Evolutionary conservation across 2,329 filamentous ascomycete genomes (phyloP), one percentile per base, ranked within the genome.

Genomic region (Fusarium nurragi): DNA sequence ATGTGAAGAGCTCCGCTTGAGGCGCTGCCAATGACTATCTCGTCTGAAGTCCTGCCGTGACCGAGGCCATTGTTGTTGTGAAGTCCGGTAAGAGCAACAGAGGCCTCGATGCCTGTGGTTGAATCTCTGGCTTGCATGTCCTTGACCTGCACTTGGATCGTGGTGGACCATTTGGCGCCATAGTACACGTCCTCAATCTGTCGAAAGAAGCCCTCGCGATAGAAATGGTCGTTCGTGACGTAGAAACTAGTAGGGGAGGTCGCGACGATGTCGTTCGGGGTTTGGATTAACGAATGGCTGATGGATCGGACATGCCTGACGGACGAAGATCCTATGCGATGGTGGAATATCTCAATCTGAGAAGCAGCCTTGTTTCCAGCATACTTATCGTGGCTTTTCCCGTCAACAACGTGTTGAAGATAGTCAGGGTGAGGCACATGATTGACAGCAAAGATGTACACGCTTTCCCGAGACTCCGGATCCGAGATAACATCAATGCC

Each of bases 361-460:
- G 86, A 88, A 2, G 78, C 78, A 0, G 81, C 78, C 57, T 80
- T 80, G 16, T 34, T 25, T 7, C 53, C 38, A 4, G 70, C 68
- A 3, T 74, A 73, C 6, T 62, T 57, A 4, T 60, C 64, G 8
- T 67, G 18, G 23, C 49, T 41, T 26, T 69, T 66, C 4, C 52
- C 52, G 6, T 49, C 45, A 39, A 18, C 13, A 0, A 25, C 1
- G 13, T 53, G 39, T 5, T 55, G 32, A 3, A 72, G 69, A 21
- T 78, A 80, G 0, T 77, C 76, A 0, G 78, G 77, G 54, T 87
- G 83, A 0, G 86, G 82, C 2, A 83, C 65, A 53, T 89, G 87
- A 64, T 89, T 89, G 46, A 89, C 73, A 0, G 84, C 86, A 51
- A 85, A 86, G 41, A 89, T 84, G 64, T 86, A 89, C 7, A 89